Evolutionary conservation across 257 asterid genomes (phyloP), one percentile per base, ranked within the genome.

Genomic region (Lithospermum erythrorhizon): DNA sequence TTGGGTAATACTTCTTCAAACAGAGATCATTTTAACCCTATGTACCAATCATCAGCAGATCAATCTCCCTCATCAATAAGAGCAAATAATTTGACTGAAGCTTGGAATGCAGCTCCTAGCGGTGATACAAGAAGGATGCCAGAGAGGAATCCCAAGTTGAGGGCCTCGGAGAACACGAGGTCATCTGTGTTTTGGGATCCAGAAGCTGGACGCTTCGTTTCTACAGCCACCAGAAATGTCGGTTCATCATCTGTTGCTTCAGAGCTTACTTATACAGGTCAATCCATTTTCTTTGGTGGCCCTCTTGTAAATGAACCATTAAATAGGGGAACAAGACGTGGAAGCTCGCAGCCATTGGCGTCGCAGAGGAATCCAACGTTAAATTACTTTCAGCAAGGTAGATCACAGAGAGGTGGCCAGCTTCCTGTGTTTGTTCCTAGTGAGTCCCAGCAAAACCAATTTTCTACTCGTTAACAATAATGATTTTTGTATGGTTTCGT

Each of bases 341-440:
- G 81, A 29, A 57, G 73, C 64, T 58, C 74, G 16, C 18, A 45
- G 17, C 60, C 71, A 0, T 52, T 32, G 19, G 81, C 76, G 27
- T 65, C 74, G 1, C 86, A 75, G 58, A 68, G 83, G 59, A 75
- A 78, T 70, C 67, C 83, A 20, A 69, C 75, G 11, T 71, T 83
- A 2, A 78, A 83, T 75, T 83, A 79, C 68, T 78, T 83, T 68
- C 91, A 83, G 81, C 95, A 85, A 75, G 95, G 95, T 41, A 76
- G 97, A 72, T 68, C 89, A 41, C 94, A 82, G 82, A 79, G 94
- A 47, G 97, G 94, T 27, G 95, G 95, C 29, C 97, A 89, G 77
- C 94, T 89, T 58, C 97, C 97, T 35, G 95, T 89, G 11, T 89
- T 86, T 71, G 95, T 89, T 45, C 97, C 95, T 0, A 86, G 95